Base-by-base conservation (phyloP, 2,329 filamentous ascomycete species). In the Penicillium sp. region DNA sequence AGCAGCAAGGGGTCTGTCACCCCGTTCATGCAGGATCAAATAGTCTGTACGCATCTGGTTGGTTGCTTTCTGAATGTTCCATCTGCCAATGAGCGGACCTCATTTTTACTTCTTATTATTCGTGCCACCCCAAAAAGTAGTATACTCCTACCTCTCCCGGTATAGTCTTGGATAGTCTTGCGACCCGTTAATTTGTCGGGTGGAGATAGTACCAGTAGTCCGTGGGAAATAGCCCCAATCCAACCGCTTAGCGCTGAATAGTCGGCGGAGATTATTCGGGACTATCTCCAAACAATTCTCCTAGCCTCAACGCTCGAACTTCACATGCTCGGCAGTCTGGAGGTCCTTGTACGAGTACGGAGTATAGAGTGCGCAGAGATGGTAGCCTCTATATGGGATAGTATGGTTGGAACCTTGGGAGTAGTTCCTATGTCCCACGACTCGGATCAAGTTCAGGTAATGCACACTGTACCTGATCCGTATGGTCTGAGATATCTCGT, bases 1-100 rank as follows among this genome's bases (percentile, higher is more conserved):
- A 62, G 54, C 62, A 66, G 66, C 55, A 71, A 70, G 67, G 68
- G 68, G 60, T 59, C 59, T 57, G 56, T 61, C 52, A 61, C 55
- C 58, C 56, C 47, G 60, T 65, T 65, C 62, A 64, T 62, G 62
- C 59, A 65, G 45, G 56, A 60, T 39, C 53, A 59, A 60, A 60
- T 60, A 63, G 59, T 56, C 47, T 49, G 56, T 55, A 61, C 48
- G 34, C 44, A 48, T 47, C 24, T 52, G 36, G 43, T 43, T 39
- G 38, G 52, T 47, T 44, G 50, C 8, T 38, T 53, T 53, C 0
- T 16, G 22, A 53, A 53, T 52, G 16, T 29, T 43, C 32, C 39
- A 14, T 11, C 22, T 5, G 16, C 36, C 50, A 52, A 47, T 52
- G 32, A 52, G 29, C 38, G 32, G 13, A 10, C 4, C 16, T n/a